Evolutionary conservation across 2,329 filamentous ascomycete genomes (phyloP), one percentile per base, ranked within the genome.

Genomic region (Aurifilum marmelostoma): DNA sequence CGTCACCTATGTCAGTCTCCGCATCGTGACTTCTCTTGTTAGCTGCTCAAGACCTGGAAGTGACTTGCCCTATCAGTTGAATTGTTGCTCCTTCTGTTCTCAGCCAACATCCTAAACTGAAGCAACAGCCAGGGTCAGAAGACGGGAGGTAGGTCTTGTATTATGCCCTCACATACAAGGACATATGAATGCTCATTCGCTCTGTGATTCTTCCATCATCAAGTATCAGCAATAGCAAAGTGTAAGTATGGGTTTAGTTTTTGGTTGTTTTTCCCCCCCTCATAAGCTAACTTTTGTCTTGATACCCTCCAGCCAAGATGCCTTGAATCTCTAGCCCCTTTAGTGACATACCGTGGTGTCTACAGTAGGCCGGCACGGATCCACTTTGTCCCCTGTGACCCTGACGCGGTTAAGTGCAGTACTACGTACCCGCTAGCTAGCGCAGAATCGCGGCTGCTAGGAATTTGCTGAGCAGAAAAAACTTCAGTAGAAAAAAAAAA

Each of bases 381-480:
- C 56, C 59, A 62, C 21, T 34, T 24, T 61, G 32, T 39, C 34
- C 58, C n/a, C 37, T n/a, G 32, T 54, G 39, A 63, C 41, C 29
- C 43, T 16, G 62, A 32, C 27, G 39, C 39, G n/a, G 37, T 50
- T 59, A 37, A 27, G 54, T 58, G 34, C 63, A 43, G 56, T 11
- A 47, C 37, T 41, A 43, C 12, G 54, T 41, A 43, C 12, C 29
- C 32, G 29, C 54, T 47, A 21, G 18, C 54, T 58, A 66, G 65
- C 24, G 50, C 39, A 39, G 64, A 52, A 29, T 61, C 58, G 67
- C 64, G 39, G 58, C 60, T 58, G 54, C 68, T 65, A 69, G 58
- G 65, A 70, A 67, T 60, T 56, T 62, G 47, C 61, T 61, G 43
- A 1, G 59, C 34, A 43, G 39, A 43, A 71, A 71, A 71, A 71